These are phyloP conservation scores for Paramecium octaurelia DNA, from an alignment of 73 alveolate species.

Conservation along the genomic window DNA sequence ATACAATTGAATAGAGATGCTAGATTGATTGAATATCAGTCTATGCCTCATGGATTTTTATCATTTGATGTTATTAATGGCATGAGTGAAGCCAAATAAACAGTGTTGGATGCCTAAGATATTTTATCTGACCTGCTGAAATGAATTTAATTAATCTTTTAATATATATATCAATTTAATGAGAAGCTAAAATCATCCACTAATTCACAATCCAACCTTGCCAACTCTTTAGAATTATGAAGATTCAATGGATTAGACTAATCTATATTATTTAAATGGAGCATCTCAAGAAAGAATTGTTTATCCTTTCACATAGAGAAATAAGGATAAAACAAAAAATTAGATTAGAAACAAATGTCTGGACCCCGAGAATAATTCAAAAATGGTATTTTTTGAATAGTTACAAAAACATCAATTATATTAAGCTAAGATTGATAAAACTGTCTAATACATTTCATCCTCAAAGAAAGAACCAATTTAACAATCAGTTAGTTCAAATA, in stretches of 20 bases:
- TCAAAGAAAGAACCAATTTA: background rate
- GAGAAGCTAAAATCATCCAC: background rate
- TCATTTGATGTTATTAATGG: constrained; percentile 48
- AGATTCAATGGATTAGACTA: background rate
- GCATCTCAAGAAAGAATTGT: background rate
- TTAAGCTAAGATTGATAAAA: background rate
- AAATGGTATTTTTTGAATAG: background rate
- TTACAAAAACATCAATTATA: background rate
- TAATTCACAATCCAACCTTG: background rate
- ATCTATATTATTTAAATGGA: background rate
- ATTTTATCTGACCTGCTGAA: background rate
- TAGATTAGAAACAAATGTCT: background rate
- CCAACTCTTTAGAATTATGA: background rate
- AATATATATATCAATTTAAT: background rate
- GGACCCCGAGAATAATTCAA: background rate
- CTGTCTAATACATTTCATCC: background rate
- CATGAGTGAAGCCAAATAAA: constrained; percentile 46
- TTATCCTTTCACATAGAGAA: background rate
- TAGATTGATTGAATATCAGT: constrained; percentile 24
- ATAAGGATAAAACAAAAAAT: background rate
- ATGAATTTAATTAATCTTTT: background rate
- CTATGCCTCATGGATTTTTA: constrained; percentile 61
- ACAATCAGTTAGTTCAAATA: background rate
- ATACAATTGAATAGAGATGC: constrained; percentile 22
- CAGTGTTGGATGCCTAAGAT: constrained; percentile 48